A percentile compares a stretch with the other conserved stretches of the same genome.
Evolutionary conservation across 2,329 filamentous ascomycete genomes (phyloP).

Genomic region (Cladorrhinum sp.): DNA sequence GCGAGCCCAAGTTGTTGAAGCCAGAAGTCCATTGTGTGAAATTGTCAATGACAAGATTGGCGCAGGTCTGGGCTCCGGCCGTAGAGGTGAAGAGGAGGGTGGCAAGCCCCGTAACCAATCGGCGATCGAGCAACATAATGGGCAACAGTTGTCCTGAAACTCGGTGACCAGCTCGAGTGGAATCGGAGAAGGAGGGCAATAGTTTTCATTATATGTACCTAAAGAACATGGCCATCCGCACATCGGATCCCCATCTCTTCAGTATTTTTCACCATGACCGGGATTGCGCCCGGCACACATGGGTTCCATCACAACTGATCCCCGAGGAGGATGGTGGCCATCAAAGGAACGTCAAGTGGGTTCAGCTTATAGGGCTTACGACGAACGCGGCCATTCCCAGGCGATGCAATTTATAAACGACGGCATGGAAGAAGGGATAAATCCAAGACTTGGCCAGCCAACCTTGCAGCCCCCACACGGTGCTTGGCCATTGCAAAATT

Average conservation of each 20-base stretch:
- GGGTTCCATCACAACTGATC: neutral
- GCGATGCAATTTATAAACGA: conserved; percentile 21
- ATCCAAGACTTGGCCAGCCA: conserved; percentile 18
- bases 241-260: neutral
- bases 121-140: conserved; percentile 23
- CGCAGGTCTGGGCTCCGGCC: conserved; percentile 26
- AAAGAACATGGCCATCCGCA: neutral
- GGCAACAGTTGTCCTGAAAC: neutral
- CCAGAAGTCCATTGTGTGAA: conserved; percentile 29
- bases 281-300: neutral
- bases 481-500: conserved; percentile 10
- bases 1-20: conserved; percentile 29
- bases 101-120: conserved; percentile 23
- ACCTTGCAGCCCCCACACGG: neutral
- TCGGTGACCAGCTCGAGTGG: neutral
- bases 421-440: conserved; percentile 28
- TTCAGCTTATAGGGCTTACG: conserved; percentile 26
- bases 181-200: conserved; percentile 1
- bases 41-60: conserved; percentile 31
- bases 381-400: conserved; percentile 14
- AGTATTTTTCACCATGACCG: neutral
- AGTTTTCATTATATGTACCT: conserved; percentile 9
- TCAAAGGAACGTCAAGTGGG: conserved; percentile 13
- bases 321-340: neutral
- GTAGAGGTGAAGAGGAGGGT: conserved; percentile 19